These are phyloP conservation scores for Eutreptiella sp. DNA, from an alignment of 208 protist genomes.

Conservation along the genomic window DNA sequence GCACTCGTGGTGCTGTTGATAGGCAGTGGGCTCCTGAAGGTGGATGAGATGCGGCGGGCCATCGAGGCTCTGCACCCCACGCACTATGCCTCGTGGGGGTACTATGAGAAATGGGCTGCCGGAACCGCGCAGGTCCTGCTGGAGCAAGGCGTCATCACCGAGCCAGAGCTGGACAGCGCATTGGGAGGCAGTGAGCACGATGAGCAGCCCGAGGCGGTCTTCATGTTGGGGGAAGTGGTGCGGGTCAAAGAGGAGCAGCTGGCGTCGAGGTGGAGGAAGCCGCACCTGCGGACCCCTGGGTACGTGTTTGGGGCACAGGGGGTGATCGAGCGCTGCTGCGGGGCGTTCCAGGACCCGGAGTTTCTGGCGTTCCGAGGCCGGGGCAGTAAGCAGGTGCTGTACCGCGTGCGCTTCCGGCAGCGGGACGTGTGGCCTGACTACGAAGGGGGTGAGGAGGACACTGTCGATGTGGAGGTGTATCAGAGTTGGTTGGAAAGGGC, in stretches of 20 bases:
- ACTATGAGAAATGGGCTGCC: too few species aligned
- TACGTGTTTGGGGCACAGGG: conserved; percentile 33
- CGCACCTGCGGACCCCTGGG: conserved; percentile 35
- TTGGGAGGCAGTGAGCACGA: too few species aligned
- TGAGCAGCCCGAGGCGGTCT: too few species aligned
- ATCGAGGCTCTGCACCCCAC: too few species aligned
- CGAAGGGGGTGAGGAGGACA: conserved; percentile 8
- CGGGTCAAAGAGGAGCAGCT: not conserved
- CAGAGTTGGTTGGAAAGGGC: conserved; percentile 20
- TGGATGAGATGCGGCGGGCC: too few species aligned
- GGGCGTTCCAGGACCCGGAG: conserved; percentile 25
- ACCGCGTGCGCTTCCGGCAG: conserved; percentile 31
- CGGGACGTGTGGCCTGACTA: conserved; percentile 14
- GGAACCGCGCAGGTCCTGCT: too few species aligned
- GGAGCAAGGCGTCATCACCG: too few species aligned
- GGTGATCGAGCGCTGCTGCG: conserved; percentile 24
- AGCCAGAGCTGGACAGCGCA: too few species aligned
- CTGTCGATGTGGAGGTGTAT: conserved; percentile 33
- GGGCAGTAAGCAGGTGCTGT: conserved; percentile 12
- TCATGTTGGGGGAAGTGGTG: too few species aligned
- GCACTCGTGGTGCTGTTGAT: too few species aligned
- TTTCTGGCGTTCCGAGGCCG: conserved; percentile 1
- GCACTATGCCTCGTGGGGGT: too few species aligned
- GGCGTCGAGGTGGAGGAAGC: conserved; percentile 7
- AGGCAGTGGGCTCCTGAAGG: too few species aligned